Evolutionary conservation across 2,329 filamentous ascomycete species (phyloP).

Genomic region (Penicillium sp.): DNA sequence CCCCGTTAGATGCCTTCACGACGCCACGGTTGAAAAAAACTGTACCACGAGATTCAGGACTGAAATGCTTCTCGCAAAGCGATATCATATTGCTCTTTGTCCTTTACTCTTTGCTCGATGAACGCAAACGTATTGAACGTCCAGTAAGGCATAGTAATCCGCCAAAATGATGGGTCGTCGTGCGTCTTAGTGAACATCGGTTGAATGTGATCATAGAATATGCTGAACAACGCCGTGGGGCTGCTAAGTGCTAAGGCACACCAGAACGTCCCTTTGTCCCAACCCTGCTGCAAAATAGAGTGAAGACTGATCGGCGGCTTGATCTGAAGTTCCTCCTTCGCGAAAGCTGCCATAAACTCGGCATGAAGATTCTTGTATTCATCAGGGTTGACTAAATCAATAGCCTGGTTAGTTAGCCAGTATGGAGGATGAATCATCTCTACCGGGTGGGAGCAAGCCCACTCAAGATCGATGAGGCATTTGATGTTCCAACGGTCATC

Average conservation of each 20-base stretch:
- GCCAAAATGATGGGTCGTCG: not conserved
- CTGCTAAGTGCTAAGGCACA: constrained; percentile 16
- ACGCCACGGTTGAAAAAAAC: too few species aligned
- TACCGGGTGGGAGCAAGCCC: constrained; percentile 17
- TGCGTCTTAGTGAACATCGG: constrained; percentile 1
- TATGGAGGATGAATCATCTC: constrained; percentile 19
- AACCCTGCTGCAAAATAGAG: constrained; percentile 11
- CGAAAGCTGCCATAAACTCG: constrained; percentile 13
- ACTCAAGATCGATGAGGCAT: constrained; percentile 22
- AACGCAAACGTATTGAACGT: not conserved
- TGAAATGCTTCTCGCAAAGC: too few species aligned
- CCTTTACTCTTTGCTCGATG: not conserved
- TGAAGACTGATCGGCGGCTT: constrained; percentile 2
- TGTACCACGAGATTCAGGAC: too few species aligned
- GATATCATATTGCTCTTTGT: not conserved
- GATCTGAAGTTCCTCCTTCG: constrained; percentile 7
- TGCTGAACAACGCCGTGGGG: constrained; percentile 13
- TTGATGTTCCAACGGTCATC: constrained; percentile 22
- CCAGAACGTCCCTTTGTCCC: constrained; percentile 16
- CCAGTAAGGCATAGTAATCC: not conserved
- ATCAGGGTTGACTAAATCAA: constrained; percentile 12
- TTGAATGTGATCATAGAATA: constrained; percentile 17
- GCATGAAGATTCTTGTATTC: constrained; percentile 13
- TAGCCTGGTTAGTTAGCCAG: constrained; percentile 19
- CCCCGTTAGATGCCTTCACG: too few species aligned